Conservation (phyloP, 164 flowering plant species). For the Piper betle region DNA sequence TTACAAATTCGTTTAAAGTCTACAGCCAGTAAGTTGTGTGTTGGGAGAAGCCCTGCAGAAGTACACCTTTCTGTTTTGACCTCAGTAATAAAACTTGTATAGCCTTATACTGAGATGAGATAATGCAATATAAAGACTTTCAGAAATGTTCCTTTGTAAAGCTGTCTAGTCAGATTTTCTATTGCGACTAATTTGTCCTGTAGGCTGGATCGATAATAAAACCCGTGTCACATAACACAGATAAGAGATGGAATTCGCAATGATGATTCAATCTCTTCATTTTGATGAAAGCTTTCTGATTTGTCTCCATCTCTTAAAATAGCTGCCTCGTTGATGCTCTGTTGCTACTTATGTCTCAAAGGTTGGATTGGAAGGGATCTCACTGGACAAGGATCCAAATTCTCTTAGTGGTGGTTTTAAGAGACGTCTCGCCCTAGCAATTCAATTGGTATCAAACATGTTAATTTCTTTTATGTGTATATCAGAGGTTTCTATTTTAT, state of each 20-base stretch:
- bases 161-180: too few relatives aligned
- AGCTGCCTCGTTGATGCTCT: not conserved
- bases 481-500: not conserved
- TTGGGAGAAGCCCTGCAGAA: too few relatives aligned
- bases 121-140: too few relatives aligned
- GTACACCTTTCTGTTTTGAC: too few relatives aligned
- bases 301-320: too few relatives aligned
- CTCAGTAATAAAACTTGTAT: too few relatives aligned
- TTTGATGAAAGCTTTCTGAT: not conserved
- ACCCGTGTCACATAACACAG: not conserved
- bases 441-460: conserved; percentile 65
- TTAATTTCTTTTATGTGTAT: not conserved
- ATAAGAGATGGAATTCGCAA: not conserved
- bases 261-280: not conserved
- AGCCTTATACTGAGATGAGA: too few relatives aligned
- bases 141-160: too few relatives aligned
- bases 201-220: too few relatives aligned
- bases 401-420: conserved; percentile 99
- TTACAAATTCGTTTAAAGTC: too few relatives aligned
- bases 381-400: conserved; percentile 81
- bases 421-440: conserved; percentile 93
- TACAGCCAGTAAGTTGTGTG: too few relatives aligned
- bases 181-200: too few relatives aligned
- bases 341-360: conserved; percentile 8
- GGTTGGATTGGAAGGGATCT: conserved; percentile 81